Evolutionary conservation across 2,329 filamentous ascomycete species (phyloP), one percentile per base, ranked within the genome.

Genomic region (Aspergillus sergii): DNA sequence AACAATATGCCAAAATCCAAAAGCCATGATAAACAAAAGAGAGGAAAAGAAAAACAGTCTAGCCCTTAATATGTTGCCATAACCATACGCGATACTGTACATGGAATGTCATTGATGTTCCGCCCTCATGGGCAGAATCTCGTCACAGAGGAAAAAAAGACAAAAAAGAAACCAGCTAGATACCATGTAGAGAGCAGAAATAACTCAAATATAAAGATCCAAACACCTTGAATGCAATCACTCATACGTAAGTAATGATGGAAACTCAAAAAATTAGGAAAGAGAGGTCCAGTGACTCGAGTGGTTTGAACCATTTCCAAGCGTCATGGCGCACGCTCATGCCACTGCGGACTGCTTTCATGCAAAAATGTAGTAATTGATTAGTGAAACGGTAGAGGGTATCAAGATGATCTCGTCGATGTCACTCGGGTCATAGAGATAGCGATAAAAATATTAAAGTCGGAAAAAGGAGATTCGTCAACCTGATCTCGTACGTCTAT

Each of bases 361-460:
- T 58, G 57, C 57, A 26, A 58, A 39, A 43, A 36, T 6, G 34
- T 19, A 26, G 56, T 62, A 66, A 59, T 58, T 39, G 63, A 66
- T 64, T 61, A 67, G 59, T 63, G 66, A 64, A 64, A 68, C 39
- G 61, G 57, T 64, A 62, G 67, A 71, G 73, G 73, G 73, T 76
- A 76, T 76, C 73, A 73, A 73, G 50, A 39, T 48, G 57, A 58
- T 58, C 57, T 51, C 10, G 28, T 51, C 59, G 56, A 64, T 66
- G 66, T 68, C 64, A 60, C 63, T 68, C 62, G 63, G 58, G 56
- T 66, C 61, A 59, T 66, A 48, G 58, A 64, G 66, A 66, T 61
- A 28, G 51, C 32, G 34, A 53, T 46, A 57, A 48, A 58, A 48
- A 64, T n/a, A 50, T 57, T 23, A 12, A 26, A 36, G 53, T 36